Conservation (phyloP, 2,329 filamentous ascomycete species). For the Teratosphaeria viscida region DNA sequence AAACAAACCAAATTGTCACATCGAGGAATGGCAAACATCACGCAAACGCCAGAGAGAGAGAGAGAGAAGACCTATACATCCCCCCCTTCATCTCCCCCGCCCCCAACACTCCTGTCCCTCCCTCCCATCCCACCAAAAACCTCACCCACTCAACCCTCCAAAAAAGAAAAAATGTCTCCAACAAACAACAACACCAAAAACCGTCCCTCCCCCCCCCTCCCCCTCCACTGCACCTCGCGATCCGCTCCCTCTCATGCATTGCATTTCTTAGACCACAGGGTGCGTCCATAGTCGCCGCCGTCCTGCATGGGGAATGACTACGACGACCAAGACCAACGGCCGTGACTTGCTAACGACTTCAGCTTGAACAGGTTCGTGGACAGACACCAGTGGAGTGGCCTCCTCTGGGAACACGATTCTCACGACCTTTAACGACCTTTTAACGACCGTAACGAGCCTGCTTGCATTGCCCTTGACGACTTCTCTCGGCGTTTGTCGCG, state of each 20-base stretch:
- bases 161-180: neutral
- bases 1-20: too few relatives aligned
- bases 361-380: constrained; percentile 9
- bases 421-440: constrained; percentile 26
- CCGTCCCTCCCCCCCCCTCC: neutral
- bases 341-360: constrained; percentile 5
- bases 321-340: constrained; percentile 1
- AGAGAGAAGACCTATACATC: neutral
- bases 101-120: neutral
- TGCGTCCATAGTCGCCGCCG: constrained; percentile 24
- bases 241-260: constrained; percentile 25
- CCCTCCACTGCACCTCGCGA: constrained; percentile 18
- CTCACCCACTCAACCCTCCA: neutral
- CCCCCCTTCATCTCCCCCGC: too few relatives aligned
- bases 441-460: constrained; percentile 18
- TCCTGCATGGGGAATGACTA: constrained; percentile 12
- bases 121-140: neutral
- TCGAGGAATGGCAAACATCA: neutral
- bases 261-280: constrained; percentile 25
- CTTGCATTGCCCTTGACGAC: constrained; percentile 22
- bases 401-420: constrained; percentile 15
- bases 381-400: constrained; percentile 15
- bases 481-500: constrained; percentile 16
- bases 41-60: neutral
- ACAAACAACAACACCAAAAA: neutral